These are phyloP conservation scores for Pistacia atlantica DNA, from an alignment of 345 rosid species.

Conservation along the genomic window DNA sequence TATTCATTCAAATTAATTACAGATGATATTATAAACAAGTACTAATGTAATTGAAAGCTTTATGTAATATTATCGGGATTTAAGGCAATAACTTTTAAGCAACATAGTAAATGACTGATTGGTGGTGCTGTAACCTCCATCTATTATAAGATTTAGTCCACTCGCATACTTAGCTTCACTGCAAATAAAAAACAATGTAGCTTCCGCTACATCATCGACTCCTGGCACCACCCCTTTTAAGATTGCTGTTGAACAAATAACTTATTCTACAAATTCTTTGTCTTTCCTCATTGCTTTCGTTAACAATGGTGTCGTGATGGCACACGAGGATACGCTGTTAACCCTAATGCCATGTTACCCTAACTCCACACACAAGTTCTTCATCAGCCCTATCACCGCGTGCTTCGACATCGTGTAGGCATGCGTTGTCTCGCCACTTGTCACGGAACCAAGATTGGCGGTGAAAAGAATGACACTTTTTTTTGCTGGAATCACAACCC, in stretches of 20 bases:
- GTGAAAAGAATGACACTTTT: slow-evolving; percentile 48
- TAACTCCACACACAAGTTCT: slow-evolving; percentile 47
- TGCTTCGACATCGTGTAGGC: slow-evolving; percentile 44
- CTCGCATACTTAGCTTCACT: slow-evolving; percentile 44
- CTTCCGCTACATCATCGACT: slow-evolving; percentile 43
- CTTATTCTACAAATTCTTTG: slow-evolving; percentile 23
- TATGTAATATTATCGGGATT: too few species aligned
- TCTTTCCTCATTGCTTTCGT: slow-evolving; percentile 24
- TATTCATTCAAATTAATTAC: too few species aligned
- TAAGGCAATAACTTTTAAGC: slow-evolving; percentile 12
- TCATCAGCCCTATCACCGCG: slow-evolving; percentile 50
- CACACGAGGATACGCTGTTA: slow-evolving; percentile 39
- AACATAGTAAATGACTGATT: slow-evolving; percentile 29
- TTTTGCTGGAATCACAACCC: slow-evolving; percentile 47
- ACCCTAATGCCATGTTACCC: slow-evolving; percentile 43
- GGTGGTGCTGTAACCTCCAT: slow-evolving; percentile 46
- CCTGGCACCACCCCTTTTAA: slow-evolving; percentile 35
- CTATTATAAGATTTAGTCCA: slow-evolving; percentile 45
- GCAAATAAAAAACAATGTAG: slow-evolving; percentile 39
- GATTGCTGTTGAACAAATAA: slow-evolving; percentile 33
- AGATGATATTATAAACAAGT: too few species aligned
- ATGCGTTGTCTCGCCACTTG: slow-evolving; percentile 32
- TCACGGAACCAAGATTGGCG: slow-evolving; percentile 31
- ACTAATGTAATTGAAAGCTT: too few species aligned
- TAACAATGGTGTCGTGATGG: slow-evolving; percentile 38